These are phyloP conservation scores for Phaseolus coccineus DNA, from an alignment of 331 rosid genomes.

Conservation along the genomic window DNA sequence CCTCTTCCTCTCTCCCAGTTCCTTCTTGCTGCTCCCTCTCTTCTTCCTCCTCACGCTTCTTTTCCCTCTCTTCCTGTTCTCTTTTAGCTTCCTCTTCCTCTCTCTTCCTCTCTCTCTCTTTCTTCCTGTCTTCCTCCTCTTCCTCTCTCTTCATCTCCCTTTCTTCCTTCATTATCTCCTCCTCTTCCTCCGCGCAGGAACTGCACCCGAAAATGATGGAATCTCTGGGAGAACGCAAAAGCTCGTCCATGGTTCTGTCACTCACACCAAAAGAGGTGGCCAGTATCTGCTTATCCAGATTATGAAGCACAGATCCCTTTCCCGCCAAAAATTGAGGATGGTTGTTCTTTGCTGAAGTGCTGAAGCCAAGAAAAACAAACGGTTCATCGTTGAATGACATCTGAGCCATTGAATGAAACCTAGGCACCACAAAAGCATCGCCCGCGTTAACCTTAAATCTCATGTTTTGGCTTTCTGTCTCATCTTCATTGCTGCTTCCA, in stretches of 20 bases:
- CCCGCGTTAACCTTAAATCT: slow-evolving; percentile 76
- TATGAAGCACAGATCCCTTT: slow-evolving; percentile 61
- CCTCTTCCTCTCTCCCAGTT: background rate
- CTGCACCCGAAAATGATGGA: slow-evolving; percentile 69
- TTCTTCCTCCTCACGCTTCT: background rate
- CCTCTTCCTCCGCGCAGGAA: slow-evolving; percentile 91
- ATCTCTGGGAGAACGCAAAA: slow-evolving; percentile 56
- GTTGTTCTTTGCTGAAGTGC: slow-evolving; percentile 58
- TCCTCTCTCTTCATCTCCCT: background rate
- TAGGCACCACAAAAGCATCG: slow-evolving; percentile 76
- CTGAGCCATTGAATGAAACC: slow-evolving; percentile 91
- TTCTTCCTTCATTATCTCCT: slow-evolving; percentile 54
- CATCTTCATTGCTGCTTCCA: slow-evolving; percentile 51
- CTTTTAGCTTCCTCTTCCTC: background rate
- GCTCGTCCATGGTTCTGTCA: slow-evolving; percentile 52
- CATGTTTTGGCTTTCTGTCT: slow-evolving; percentile 54
- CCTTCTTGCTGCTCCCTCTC: too few species aligned
- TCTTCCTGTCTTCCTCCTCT: background rate
- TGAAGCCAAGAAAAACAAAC: slow-evolving; percentile 81
- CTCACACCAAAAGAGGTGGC: slow-evolving; percentile 75
- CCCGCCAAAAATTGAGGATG: slow-evolving; percentile 82
- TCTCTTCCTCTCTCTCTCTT: background rate
- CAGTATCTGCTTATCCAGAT: slow-evolving; percentile 60
- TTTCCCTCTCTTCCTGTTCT: background rate
- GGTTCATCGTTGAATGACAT: slow-evolving; percentile 74